These are phyloP conservation scores for Pisolithus orientalis DNA, from an alignment of 768 basidiomycete species.

Conservation along the genomic window DNA sequence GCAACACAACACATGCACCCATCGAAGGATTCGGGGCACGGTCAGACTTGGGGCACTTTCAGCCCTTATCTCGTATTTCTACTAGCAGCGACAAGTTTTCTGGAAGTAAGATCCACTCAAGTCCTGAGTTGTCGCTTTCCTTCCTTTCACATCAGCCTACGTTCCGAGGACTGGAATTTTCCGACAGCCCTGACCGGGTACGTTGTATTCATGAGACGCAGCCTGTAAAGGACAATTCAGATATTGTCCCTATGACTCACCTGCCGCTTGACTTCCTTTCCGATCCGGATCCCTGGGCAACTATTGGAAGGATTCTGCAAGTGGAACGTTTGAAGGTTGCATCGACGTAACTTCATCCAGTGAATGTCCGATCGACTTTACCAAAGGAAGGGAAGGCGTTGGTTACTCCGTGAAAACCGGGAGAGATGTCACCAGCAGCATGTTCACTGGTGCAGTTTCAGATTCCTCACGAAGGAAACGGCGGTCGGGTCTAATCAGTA, in stretches of 20 bases:
- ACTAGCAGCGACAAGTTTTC: too few relatives aligned
- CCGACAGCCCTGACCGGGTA: not conserved
- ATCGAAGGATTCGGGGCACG: too few relatives aligned
- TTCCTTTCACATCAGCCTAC: not conserved
- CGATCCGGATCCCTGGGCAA: slow-evolving; percentile 27
- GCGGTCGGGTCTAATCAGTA: not conserved
- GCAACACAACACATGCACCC: not conserved
- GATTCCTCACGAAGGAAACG: not conserved
- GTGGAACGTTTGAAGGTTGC: slow-evolving; percentile 3
- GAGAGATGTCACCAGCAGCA: not conserved
- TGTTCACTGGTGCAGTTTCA: not conserved
- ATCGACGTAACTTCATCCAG: not conserved
- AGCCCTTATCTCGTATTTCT: too few relatives aligned
- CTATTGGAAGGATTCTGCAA: slow-evolving; percentile 23
- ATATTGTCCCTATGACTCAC: not conserved
- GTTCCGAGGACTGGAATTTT: not conserved
- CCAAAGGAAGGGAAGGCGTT: slow-evolving; percentile 21
- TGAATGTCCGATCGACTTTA: slow-evolving; percentile 10
- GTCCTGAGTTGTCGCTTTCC: too few relatives aligned
- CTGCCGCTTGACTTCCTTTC: slow-evolving; percentile 20
- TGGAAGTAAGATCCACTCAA: too few relatives aligned
- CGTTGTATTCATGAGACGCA: not conserved
- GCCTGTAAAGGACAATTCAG: not conserved
- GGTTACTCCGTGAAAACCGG: slow-evolving; percentile 10
- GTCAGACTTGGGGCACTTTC: too few relatives aligned